Evolutionary conservation across 306 rosid species (phyloP), one percentile per base, ranked within the genome.

Genomic region (Ceratonia siliqua): DNA sequence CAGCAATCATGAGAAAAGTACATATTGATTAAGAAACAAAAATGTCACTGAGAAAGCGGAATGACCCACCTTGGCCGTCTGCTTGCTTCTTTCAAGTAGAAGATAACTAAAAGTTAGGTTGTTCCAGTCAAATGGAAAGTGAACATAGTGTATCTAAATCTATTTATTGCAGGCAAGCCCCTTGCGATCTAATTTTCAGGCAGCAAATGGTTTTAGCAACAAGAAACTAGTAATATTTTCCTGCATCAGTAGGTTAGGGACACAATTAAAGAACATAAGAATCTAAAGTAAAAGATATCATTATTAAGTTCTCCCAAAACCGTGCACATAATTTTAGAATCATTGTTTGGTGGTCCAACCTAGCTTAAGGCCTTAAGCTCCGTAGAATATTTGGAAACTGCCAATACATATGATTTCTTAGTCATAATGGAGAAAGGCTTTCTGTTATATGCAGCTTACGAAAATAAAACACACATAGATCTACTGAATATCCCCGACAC

Each of bases 151-250:
- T 28, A 64, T 24, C 39, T 68, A 56, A 66, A 17, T 54, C 8
- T 45, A 57, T 22, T 66, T 67, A 9, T 64, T 57, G 52, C 59
- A 8, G 25, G 68, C 22, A 45, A 55, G 45, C 54, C 46, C 55
- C 78, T 65, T 42, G 78, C 68, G 45, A 66, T 65, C 58, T 62
- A 70, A 50, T 3, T 49, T 59, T 69, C 41, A 70, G 64, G 57
- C 46, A 49, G 64, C 71, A 78, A 25, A 59, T 25, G 58, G 24
- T 71, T 71, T 42, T 71, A 62, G 59, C 58, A 42, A 49, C 73
- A 30, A 71, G 59, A 78, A 71, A 57, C 58, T 71, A 62, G 59
- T 41, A 27, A 30, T 52, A 24, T 15, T 53, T 52, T 41, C 46
- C 65, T 42, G 24, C 64, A 61, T 59, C 46, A 56, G 61, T 30